Base-by-base conservation (phyloP, 176 grass and related monocot genomes). In the Urochloa ruziziensis region DNA sequence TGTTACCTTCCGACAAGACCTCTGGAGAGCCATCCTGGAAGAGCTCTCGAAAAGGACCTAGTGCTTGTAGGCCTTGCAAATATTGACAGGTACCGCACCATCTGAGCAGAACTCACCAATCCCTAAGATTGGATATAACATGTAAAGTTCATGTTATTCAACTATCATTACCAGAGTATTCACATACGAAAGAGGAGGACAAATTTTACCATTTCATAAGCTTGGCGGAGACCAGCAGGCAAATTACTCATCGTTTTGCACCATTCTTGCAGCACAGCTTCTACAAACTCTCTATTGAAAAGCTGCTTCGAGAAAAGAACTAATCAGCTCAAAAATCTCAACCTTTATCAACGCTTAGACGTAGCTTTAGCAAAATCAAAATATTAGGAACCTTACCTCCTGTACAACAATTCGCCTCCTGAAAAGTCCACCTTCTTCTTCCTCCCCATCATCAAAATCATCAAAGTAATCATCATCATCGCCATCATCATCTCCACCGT, bases 401-500 rank as follows among this genome's bases (percentile, higher is more conserved):
- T 94, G 76, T 69, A 96, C 58, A 81, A 96, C 73, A 86, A 96
- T 84, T 62, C 93, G 87, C 63, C 77, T 93, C 73, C 93, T 93
- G 67, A 99, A 96, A 74, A 99, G 83, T 64, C 96, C 96, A 83
- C 93, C 85, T 77, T 94, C 91, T 62, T 87, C 96, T 60, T 96
- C 96, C 23, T 94, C 93, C 24, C 87, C 96, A 58, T 99, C 96
- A 80, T 95, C 96, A 85, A 94, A 99, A 67, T 99, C 96, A 89
- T 91, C 96, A 19, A 96, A 96, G 62, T 99, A 99, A 82, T 99
- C 91, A 85, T 99, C 96, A 89, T 98, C 93, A 74, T 99, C 96
- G 9, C 90, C 95, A 72, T 90, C 93, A 71, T 99, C 96, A 88
- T 98, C 95, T 42, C 93, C 96, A 54, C 96, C 96, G 54, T 99